A percentile compares a stretch with the other conserved stretches of the same genome.
Evolutionary conservation across 169 alveolate genomes (phyloP).

Genomic region (Cryptosporidium sp.): DNA sequence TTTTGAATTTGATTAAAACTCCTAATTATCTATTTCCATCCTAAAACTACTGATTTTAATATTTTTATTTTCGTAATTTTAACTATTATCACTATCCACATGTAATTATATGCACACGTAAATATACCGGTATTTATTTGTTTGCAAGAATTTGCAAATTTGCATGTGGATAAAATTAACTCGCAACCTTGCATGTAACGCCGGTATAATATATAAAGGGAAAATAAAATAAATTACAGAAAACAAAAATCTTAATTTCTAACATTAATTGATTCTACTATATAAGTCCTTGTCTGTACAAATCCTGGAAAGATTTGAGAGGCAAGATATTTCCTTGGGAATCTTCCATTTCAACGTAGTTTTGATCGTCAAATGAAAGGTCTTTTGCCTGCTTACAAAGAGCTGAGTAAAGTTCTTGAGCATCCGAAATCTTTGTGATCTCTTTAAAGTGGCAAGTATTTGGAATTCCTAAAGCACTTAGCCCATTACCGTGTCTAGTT

Average conservation of each 20-base stretch:
- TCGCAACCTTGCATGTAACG: background rate
- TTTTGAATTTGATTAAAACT: background rate
- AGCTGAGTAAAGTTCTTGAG: slow-evolving; percentile 75
- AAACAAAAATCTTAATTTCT: background rate
- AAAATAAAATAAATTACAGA: background rate
- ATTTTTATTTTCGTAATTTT: background rate
- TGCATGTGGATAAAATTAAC: background rate
- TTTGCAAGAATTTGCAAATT: background rate
- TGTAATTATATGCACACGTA: background rate
- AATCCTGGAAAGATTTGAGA: slow-evolving; percentile 92
- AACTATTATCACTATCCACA: background rate
- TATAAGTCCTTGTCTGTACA: slow-evolving; percentile 92
- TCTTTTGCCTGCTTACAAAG: slow-evolving; percentile 47
- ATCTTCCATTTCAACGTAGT: slow-evolving; percentile 95
- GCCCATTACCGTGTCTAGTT: slow-evolving; percentile 99
- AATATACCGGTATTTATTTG: background rate
- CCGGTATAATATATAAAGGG: background rate
- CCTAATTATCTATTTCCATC: background rate
- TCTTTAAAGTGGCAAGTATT: slow-evolving; percentile 98
- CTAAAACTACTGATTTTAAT: background rate
- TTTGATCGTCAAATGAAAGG: slow-evolving; percentile 49
- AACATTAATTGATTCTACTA: slow-evolving; percentile 5
- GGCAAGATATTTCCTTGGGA: slow-evolving; percentile 95
- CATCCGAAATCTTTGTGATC: slow-evolving; percentile 91
- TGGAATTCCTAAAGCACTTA: slow-evolving; percentile 99